Evolutionary conservation across 2,329 filamentous ascomycete genomes (phyloP).

Genomic region (Cercospora janseana): DNA sequence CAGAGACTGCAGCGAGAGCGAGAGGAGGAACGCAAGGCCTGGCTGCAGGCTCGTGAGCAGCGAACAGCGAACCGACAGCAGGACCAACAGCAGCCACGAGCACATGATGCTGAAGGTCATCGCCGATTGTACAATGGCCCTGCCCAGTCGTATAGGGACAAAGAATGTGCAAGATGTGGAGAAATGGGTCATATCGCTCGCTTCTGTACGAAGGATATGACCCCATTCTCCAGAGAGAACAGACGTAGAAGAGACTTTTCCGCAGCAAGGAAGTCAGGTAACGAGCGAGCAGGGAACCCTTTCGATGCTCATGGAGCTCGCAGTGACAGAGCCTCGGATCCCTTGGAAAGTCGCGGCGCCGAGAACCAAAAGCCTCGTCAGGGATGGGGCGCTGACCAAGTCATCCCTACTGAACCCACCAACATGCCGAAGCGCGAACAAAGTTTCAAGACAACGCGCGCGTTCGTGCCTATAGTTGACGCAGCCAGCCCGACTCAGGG

Average conservation of each 20-base stretch:
- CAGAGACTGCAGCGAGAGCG: conserved; percentile 3
- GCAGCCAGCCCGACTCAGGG: not conserved
- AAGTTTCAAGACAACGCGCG: not conserved
- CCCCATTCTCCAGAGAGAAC: too few relatives aligned
- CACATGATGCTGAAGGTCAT: not conserved
- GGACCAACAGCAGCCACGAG: not conserved
- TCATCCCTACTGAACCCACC: not conserved
- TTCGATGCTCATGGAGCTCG: not conserved
- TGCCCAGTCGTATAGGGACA: conserved; percentile 5
- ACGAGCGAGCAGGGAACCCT: not conserved
- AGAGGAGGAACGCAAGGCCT: conserved; percentile 2
- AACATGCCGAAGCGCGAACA: conserved; percentile 2
- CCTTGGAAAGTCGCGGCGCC: conserved; percentile 3
- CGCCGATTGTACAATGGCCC: conserved; percentile 11
- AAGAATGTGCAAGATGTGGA: conserved; percentile 21
- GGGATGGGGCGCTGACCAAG: conserved; percentile 4
- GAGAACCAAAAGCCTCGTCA: not conserved
- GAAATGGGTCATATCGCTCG: conserved; percentile 20
- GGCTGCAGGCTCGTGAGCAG: not conserved
- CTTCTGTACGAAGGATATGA: conserved; percentile 11
- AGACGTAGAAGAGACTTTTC: too few relatives aligned
- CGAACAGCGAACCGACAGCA: too few relatives aligned
- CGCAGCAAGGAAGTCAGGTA: too few relatives aligned
- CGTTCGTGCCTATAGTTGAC: not conserved
- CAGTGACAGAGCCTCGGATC: not conserved